These are phyloP conservation scores for Phytophthora lateralis DNA, from an alignment of 352 stramenopile genomes.

Conservation along the genomic window DNA sequence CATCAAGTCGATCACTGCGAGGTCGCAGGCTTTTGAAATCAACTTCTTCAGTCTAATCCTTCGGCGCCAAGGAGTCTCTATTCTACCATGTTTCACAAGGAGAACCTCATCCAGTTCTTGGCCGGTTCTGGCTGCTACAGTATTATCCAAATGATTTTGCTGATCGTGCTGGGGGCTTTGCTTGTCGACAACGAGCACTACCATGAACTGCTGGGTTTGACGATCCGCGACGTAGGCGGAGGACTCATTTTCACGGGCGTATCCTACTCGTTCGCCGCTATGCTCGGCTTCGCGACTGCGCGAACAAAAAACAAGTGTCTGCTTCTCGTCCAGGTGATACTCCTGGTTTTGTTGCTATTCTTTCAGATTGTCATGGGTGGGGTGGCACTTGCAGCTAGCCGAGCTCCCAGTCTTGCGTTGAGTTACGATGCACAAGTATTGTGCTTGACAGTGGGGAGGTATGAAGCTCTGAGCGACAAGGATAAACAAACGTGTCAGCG, in stretches of 20 bases:
- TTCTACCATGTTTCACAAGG: constrained; percentile 57
- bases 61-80: background rate
- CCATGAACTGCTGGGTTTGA: constrained; percentile 59
- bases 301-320: constrained; percentile 82
- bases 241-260: constrained; percentile 73
- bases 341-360: constrained; percentile 56
- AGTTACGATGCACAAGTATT: constrained; percentile 45
- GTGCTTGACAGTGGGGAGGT: constrained; percentile 69
- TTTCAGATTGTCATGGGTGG: constrained; percentile 72
- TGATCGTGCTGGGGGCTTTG: constrained; percentile 54
- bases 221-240: constrained; percentile 58
- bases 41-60: constrained; percentile 13
- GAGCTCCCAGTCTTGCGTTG: constrained; percentile 25
- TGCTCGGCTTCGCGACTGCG: constrained; percentile 57
- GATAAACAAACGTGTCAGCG: constrained; percentile 48
- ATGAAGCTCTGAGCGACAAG: constrained; percentile 41
- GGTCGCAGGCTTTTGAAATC: constrained; percentile 1
- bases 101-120: constrained; percentile 69
- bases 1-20: constrained; percentile 1
- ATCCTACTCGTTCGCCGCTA: constrained; percentile 53
- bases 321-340: constrained; percentile 52
- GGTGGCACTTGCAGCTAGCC: constrained; percentile 45
- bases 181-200: constrained; percentile 62
- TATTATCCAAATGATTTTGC: constrained; percentile 61
- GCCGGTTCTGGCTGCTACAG: constrained; percentile 64